Evolutionary conservation across 768 basidiomycete species (phyloP).

Genomic region (Auriscalpium orientale): DNA sequence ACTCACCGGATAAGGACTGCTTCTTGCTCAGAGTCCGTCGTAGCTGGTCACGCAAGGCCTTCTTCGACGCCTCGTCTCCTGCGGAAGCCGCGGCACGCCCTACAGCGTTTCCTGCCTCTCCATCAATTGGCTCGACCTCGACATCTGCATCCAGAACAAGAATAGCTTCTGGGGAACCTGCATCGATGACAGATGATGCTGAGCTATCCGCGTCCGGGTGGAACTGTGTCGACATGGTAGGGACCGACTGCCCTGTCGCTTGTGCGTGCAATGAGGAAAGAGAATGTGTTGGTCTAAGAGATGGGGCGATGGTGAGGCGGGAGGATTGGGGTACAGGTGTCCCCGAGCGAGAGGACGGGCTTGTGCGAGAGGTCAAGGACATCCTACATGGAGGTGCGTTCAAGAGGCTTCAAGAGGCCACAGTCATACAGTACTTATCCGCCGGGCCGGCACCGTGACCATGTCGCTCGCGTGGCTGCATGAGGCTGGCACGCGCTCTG

Average conservation of each 20-base stretch:
- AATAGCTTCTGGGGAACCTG: constrained; percentile 61
- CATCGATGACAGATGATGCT: constrained; percentile 61
- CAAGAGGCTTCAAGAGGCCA: no score
- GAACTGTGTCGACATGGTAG: neutral
- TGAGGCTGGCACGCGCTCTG: no score
- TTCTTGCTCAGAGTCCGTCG: constrained; percentile 55
- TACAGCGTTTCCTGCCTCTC: constrained; percentile 44
- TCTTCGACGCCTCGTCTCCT: constrained; percentile 53
- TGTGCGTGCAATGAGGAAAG: constrained; percentile 51
- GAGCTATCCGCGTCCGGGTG: constrained; percentile 26
- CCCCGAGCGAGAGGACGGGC: constrained; percentile 28
- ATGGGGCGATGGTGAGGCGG: constrained; percentile 44
- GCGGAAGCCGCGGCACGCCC: constrained; percentile 35
- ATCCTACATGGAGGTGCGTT: neutral
- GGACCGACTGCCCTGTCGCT: constrained; percentile 11
- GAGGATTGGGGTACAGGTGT: constrained; percentile 36
- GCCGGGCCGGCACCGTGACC: no score
- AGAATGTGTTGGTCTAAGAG: constrained; percentile 46
- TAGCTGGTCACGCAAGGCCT: constrained; percentile 61
- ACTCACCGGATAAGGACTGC: constrained; percentile 42
- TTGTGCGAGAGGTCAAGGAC: constrained; percentile 15
- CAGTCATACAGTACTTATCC: no score
- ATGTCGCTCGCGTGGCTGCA: no score
- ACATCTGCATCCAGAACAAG: constrained; percentile 63
- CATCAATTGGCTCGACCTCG: constrained; percentile 47